Evolutionary conservation across 805 yeast genomes (phyloP).

Genomic region (Dipodascopsis tothii): DNA sequence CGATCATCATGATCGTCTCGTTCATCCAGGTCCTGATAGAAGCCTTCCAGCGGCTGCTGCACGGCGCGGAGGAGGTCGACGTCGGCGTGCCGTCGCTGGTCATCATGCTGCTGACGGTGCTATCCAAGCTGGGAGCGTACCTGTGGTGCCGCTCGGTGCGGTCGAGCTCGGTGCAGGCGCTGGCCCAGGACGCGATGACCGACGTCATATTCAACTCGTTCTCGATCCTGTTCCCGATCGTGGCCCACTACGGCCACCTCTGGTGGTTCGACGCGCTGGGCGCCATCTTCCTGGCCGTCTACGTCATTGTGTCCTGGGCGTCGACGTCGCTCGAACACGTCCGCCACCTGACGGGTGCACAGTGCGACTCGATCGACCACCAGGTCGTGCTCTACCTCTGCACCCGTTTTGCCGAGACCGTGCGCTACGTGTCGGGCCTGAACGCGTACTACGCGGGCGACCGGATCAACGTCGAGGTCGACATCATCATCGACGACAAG

Average conservation of each 20-base stretch:
- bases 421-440: slow-evolving; percentile 55
- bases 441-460: slow-evolving; percentile 77
- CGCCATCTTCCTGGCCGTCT: slow-evolving; percentile 54
- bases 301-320: slow-evolving; percentile 59
- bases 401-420: slow-evolving; percentile 59
- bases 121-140: slow-evolving; percentile 53
- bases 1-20: slow-evolving; percentile 61
- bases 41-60: slow-evolving; percentile 45
- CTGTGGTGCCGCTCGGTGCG: slow-evolving; percentile 51
- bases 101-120: slow-evolving; percentile 59
- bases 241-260: slow-evolving; percentile 44
- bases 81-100: slow-evolving; percentile 45
- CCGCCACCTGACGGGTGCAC: slow-evolving; percentile 65
- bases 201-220: slow-evolving; percentile 58
- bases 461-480: slow-evolving; percentile 67
- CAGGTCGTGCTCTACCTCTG: slow-evolving; percentile 63
- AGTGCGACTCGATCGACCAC: slow-evolving; percentile 54
- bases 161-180: slow-evolving; percentile 66
- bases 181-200: slow-evolving; percentile 74
- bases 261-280: slow-evolving; percentile 78
- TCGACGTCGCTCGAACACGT: slow-evolving; percentile 65
- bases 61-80: slow-evolving; percentile 35
- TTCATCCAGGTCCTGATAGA: slow-evolving; percentile 67
- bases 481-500: slow-evolving; percentile 49
- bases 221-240: slow-evolving; percentile 61